Percentiles rank a stretch among this genome's conserved stretches.
Evolutionary conservation across 768 basidiomycete species (phyloP).

Genomic region (Suillus decipiens): DNA sequence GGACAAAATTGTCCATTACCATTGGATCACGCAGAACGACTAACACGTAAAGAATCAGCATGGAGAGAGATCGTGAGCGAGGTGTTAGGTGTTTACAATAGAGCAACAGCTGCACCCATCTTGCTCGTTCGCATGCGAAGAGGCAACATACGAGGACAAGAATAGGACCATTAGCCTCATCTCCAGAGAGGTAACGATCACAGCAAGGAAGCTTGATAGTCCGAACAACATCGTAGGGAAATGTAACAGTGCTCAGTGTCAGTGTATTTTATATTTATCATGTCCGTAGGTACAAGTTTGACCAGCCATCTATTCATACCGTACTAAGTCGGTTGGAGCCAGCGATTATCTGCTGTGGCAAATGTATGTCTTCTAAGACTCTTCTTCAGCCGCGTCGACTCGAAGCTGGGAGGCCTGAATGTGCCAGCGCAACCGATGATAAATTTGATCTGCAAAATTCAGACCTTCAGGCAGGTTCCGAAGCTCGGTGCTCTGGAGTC

Average conservation of each 20-base stretch:
- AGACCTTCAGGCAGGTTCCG: no score
- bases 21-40: no score
- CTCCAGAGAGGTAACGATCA: slow-evolving; percentile 7
- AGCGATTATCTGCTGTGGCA: background rate
- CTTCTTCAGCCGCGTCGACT: background rate
- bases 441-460: no score
- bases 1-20: no score
- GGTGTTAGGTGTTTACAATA: no score
- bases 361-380: no score
- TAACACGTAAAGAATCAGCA: no score
- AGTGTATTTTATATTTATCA: background rate
- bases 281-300: background rate
- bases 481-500: no score
- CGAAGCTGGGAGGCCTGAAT: background rate
- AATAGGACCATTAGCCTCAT: background rate
- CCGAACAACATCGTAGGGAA: background rate
- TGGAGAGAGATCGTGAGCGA: no score
- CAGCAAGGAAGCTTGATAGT: background rate
- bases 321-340: background rate
- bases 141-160: no score
- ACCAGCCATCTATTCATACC: background rate
- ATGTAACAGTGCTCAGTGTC: background rate
- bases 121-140: no score
- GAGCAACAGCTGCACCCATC: no score
- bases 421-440: background rate